Conservation (phyloP, 2,329 filamentous ascomycete genomes). For the Paracamarosporium sp. region DNA sequence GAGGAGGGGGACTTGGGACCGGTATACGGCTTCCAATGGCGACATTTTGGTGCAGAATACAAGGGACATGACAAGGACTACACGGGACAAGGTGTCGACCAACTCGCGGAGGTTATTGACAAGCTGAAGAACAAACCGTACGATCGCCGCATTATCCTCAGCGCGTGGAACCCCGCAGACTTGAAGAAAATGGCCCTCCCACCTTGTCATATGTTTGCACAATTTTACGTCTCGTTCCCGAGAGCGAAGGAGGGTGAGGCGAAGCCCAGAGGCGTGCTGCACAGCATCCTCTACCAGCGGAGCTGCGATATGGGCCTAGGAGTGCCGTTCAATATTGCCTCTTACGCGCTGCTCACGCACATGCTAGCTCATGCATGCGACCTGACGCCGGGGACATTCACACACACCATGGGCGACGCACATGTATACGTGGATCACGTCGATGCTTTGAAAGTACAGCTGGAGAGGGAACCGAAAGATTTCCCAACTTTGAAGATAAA, state of each 20-base stretch:
- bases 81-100: conserved; percentile 86
- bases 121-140: conserved; percentile 86
- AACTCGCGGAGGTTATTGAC: conserved; percentile 86
- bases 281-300: conserved; percentile 91
- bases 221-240: conserved; percentile 89
- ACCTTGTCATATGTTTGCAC: conserved; percentile 97
- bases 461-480: conserved; percentile 77
- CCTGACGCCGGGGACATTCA: conserved; percentile 83
- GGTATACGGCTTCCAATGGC: conserved; percentile 99
- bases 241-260: conserved; percentile 30
- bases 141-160: conserved; percentile 87
- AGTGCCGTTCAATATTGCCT: conserved; percentile 97
- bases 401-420: conserved; percentile 97
- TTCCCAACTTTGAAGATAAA: conserved; percentile 82
- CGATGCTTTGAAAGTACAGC: conserved; percentile 81
- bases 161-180: conserved; percentile 92
- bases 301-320: conserved; percentile 97
- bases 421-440: conserved; percentile 95
- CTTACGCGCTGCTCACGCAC: conserved; percentile 90
- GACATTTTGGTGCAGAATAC: conserved; percentile 95
- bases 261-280: conserved; percentile 70
- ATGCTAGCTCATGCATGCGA: conserved; percentile 91
- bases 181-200: conserved; percentile 88
- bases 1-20: conserved; percentile 90
- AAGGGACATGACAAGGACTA: conserved; percentile 74